Conservation (phyloP, 441 rosid genomes). For the Flueggea neowawraea region DNA sequence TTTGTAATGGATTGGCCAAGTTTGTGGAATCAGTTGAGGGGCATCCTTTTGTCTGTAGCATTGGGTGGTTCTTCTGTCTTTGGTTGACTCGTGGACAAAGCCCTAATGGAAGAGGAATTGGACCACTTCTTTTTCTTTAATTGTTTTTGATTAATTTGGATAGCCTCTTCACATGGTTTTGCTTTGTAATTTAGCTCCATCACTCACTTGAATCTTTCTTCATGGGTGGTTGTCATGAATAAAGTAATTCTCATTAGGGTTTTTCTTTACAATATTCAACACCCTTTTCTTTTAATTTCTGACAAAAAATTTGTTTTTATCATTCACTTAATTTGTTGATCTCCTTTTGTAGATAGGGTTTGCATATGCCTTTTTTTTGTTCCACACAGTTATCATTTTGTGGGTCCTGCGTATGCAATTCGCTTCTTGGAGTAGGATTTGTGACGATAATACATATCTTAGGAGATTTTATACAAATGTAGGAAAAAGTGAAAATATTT, state of each 20-base stretch:
- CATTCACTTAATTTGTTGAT: conserved; percentile 11
- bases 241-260: conserved; percentile 19
- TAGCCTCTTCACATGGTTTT: conserved; percentile 42
- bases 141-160: conserved; percentile 11
- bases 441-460: too few relatives aligned
- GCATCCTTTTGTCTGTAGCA: conserved; percentile 46
- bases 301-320: too few relatives aligned
- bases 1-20: conserved; percentile 25
- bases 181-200: conserved; percentile 33
- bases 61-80: conserved; percentile 53
- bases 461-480: too few relatives aligned
- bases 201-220: conserved; percentile 28
- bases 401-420: not conserved
- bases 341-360: conserved; percentile 19
- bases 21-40: conserved; percentile 46
- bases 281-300: not conserved
- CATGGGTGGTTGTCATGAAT: conserved; percentile 28
- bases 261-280: conserved; percentile 6
- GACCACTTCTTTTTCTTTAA: conserved; percentile 28
- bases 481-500: too few relatives aligned
- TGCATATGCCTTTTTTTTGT: conserved; percentile 27
- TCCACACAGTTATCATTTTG: conserved; percentile 14
- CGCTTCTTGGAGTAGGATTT: too few relatives aligned
- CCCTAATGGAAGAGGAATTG: conserved; percentile 26
- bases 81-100: conserved; percentile 24